These are phyloP conservation scores for Suillus brevipes DNA, from an alignment of 768 basidiomycete genomes.

Conservation along the genomic window DNA sequence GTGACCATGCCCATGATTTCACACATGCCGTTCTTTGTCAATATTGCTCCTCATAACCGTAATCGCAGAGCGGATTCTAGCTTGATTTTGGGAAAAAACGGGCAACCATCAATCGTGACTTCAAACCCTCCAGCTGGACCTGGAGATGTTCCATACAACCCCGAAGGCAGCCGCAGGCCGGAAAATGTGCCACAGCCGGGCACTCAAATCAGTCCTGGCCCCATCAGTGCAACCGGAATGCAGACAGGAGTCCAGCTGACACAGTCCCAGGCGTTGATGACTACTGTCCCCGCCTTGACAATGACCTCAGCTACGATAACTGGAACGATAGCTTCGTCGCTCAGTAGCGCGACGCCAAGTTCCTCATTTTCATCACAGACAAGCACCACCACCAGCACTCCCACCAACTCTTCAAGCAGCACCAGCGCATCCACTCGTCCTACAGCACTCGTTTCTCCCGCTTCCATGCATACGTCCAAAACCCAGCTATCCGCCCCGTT, in stretches of 20 bases:
- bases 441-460: conserved; percentile 19
- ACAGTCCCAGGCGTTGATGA: background rate
- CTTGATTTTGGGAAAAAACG: background rate
- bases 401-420: background rate
- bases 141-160: background rate
- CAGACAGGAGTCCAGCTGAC: background rate
- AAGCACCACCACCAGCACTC: background rate
- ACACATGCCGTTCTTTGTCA: background rate
- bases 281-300: background rate
- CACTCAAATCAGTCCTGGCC: background rate
- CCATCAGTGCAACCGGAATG: background rate
- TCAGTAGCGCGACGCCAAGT: conserved; percentile 4
- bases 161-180: background rate
- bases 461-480: conserved; percentile 24
- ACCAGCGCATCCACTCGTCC: background rate
- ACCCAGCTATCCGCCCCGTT: conserved; percentile 36
- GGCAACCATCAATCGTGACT: background rate
- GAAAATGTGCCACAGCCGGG: background rate
- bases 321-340: conserved; percentile 4
- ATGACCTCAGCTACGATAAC: conserved; percentile 15
- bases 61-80: background rate
- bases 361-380: background rate
- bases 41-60: background rate
- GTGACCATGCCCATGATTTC: background rate
- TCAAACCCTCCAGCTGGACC: background rate